Conservation (phyloP, 2,329 filamentous ascomycete genomes). For the Trichoderma gracile region DNA sequence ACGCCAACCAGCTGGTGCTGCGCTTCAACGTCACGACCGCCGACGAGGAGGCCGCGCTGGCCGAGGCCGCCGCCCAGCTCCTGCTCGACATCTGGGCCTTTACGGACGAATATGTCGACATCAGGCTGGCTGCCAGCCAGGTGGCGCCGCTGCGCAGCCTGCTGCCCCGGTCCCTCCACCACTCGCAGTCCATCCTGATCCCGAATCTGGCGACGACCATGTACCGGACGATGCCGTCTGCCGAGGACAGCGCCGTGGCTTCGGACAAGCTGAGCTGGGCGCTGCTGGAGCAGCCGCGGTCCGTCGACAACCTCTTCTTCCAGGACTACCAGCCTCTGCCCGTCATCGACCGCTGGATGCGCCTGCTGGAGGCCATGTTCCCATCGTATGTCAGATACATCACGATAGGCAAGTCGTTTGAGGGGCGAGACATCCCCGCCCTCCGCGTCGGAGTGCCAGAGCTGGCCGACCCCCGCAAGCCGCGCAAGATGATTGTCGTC, state of each 20-base stretch:
- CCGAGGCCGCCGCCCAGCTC: conserved; percentile 71
- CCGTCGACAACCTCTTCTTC: conserved; percentile 80
- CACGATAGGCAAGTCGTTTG: conserved; percentile 79
- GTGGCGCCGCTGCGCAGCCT: conserved; percentile 77
- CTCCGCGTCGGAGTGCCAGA: conserved; percentile 68
- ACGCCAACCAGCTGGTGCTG: conserved; percentile 81
- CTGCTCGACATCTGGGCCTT: conserved; percentile 92
- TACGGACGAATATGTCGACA: conserved; percentile 78
- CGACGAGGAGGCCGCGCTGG: conserved; percentile 68
- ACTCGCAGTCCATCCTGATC: conserved; percentile 73
- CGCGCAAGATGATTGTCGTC: conserved; percentile 76
- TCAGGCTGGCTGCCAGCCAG: conserved; percentile 73
- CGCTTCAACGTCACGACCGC: conserved; percentile 76
- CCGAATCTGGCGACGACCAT: conserved; percentile 77
- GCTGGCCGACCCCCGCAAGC: conserved; percentile 45
- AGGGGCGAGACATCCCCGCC: conserved; percentile 83
- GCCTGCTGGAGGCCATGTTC: conserved; percentile 85
- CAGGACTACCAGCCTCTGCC: conserved; percentile 85
- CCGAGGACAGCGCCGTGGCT: conserved; percentile 28
- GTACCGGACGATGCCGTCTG: conserved; percentile 51
- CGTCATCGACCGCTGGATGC: conserved; percentile 87
- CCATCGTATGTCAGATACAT: conserved; percentile 73
- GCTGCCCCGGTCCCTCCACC: conserved; percentile 71
- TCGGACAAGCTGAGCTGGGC: conserved; percentile 35
- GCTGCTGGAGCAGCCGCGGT: conserved; percentile 37